Evolutionary conservation across 2,329 filamentous ascomycete species (phyloP).

Genomic region (Arthrobotrys sphaeroides): DNA sequence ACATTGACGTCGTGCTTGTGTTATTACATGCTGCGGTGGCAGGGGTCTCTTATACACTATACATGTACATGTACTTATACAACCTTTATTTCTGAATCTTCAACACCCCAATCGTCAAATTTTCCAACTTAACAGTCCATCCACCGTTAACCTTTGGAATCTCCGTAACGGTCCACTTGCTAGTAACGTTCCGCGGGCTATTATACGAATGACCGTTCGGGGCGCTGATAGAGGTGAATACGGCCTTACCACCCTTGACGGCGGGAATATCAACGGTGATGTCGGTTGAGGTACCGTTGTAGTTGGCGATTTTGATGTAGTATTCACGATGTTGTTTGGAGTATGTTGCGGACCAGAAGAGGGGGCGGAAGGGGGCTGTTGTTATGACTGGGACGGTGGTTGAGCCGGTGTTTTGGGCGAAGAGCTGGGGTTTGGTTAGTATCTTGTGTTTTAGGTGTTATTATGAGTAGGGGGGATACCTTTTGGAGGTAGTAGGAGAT

Average conservation of each 20-base stretch:
- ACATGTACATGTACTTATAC: too few relatives aligned
- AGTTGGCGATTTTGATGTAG: constrained; percentile 52
- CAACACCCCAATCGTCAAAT: constrained; percentile 34
- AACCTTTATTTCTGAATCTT: constrained; percentile 14
- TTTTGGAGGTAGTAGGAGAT: constrained; percentile 33
- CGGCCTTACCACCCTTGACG: constrained; percentile 23
- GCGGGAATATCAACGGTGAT: constrained; percentile 46
- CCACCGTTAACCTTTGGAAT: constrained; percentile 21
- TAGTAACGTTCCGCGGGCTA: constrained; percentile 49
- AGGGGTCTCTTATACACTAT: too few relatives aligned
- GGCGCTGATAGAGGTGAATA: constrained; percentile 36
- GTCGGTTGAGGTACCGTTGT: constrained; percentile 47
- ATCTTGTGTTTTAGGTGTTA: too few relatives aligned
- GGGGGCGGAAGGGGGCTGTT: constrained; percentile 24
- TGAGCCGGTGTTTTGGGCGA: background rate
- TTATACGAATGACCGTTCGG: constrained; percentile 37
- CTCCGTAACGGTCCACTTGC: constrained; percentile 36
- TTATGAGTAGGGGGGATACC: too few relatives aligned
- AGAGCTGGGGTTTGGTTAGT: background rate
- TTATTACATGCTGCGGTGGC: too few relatives aligned
- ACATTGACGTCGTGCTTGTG: too few relatives aligned
- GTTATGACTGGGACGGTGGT: constrained; percentile 19
- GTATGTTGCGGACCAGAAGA: constrained; percentile 52
- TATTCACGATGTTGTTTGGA: constrained; percentile 37
- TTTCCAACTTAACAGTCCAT: constrained; percentile 38